These are phyloP conservation scores for Pseudogymnoascus verrucosus DNA, from an alignment of 2,329 filamentous ascomycete genomes.

Conservation along the genomic window DNA sequence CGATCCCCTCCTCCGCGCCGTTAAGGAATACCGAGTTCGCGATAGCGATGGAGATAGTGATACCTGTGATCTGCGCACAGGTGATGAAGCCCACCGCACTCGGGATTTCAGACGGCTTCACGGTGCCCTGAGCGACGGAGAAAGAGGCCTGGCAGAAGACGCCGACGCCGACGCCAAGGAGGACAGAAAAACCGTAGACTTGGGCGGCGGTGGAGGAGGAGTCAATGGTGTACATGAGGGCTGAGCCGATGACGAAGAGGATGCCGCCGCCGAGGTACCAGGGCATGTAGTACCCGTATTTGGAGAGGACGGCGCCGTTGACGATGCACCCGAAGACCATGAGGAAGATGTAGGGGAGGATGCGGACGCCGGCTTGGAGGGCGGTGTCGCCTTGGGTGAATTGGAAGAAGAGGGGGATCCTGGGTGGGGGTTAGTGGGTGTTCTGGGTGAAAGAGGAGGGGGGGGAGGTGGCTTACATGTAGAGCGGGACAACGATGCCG, in stretches of 20 bases:
- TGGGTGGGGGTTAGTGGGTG: constrained; percentile 38
- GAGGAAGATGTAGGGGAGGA: constrained; percentile 31
- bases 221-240: constrained; percentile 23
- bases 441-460: constrained; percentile 14
- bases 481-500: constrained; percentile 18
- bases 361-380: constrained; percentile 35
- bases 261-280: constrained; percentile 31
- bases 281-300: constrained; percentile 32
- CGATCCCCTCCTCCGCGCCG: constrained; percentile 24
- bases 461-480: not conserved
- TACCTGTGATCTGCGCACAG: constrained; percentile 30
- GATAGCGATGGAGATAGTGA: constrained; percentile 32
- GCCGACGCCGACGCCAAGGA: constrained; percentile 28
- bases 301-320: constrained; percentile 28
- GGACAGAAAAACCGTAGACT: constrained; percentile 24
- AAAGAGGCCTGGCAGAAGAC: constrained; percentile 30
- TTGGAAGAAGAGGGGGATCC: constrained; percentile 43
- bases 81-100: constrained; percentile 33
- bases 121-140: constrained; percentile 31
- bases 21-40: constrained; percentile 34
- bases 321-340: constrained; percentile 29
- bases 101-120: constrained; percentile 25
- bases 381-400: constrained; percentile 41
- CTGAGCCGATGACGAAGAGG: constrained; percentile 29
- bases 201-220: constrained; percentile 12